Evolutionary conservation across 345 rosid species (phyloP).

Genomic region (Sonneratia alba): DNA sequence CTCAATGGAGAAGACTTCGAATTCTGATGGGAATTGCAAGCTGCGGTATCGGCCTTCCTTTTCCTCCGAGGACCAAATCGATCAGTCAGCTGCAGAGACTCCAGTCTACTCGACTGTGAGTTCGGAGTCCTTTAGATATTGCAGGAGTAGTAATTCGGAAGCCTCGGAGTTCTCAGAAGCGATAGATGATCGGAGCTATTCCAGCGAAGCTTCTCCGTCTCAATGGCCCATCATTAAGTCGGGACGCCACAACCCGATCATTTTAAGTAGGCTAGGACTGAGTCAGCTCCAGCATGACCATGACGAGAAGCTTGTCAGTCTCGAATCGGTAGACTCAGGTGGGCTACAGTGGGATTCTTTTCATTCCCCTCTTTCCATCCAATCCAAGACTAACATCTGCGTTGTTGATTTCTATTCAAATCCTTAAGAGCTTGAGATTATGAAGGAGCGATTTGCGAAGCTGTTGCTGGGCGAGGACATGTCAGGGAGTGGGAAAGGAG

Average conservation of each 20-base stretch:
- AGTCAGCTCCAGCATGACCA: constrained; percentile 21
- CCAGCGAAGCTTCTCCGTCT: constrained; percentile 46
- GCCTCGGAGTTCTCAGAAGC: constrained; percentile 56
- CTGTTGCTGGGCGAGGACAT: constrained; percentile 94
- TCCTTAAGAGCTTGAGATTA: constrained; percentile 52
- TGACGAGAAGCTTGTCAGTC: constrained; percentile 19
- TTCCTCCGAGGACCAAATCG: constrained; percentile 42
- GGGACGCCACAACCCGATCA: constrained; percentile 13
- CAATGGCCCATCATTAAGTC: constrained; percentile 40
- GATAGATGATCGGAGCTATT: constrained; percentile 41
- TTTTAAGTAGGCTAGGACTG: constrained; percentile 18
- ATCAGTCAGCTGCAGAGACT: constrained; percentile 41
- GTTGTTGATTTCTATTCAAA: background rate
- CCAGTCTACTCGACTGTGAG: constrained; percentile 46
- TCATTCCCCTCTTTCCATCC: background rate
- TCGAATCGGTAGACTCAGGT: constrained; percentile 53
- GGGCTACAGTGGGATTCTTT: background rate
- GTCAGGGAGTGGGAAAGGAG: constrained; percentile 96
- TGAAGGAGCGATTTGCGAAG: constrained; percentile 88
- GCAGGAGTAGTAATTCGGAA: constrained; percentile 58
- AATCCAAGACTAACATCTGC: background rate
- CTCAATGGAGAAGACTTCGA: constrained; percentile 26
- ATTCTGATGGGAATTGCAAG: constrained; percentile 38
- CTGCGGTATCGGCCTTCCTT: constrained; percentile 44
- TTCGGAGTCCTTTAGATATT: constrained; percentile 42